Evolutionary conservation across 306 rosid species (phyloP), one percentile per base, ranked within the genome.

Genomic region (Begonia loranthoides): DNA sequence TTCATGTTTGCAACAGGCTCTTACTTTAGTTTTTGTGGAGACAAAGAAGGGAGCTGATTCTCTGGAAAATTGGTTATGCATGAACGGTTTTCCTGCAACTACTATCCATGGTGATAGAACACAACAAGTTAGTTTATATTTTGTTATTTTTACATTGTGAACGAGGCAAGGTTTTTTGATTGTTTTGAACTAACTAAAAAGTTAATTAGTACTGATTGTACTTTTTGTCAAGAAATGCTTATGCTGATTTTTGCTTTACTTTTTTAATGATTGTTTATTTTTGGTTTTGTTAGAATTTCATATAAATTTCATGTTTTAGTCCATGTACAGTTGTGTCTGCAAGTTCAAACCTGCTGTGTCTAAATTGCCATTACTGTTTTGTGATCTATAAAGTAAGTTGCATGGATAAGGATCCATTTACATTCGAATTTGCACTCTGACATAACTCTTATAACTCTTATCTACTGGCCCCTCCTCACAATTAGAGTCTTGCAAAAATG

Each of bases 21-120:
- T 89, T 70, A 89, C 95, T 41, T 79, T 89, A 65, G 95, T 89
- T 52, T 89, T 89, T 63, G 97, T 89, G 79, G 97, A 89, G 77
- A 89, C 97, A 52, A 89, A 89, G 79, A 89, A 89, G 76, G 95
- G 97, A 69, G 97, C 97, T 19, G 97, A 89, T 21, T 69, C 95
- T 46, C 72, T 89, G 70, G 97, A 89, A 70, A 76, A 84, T 76
- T 84, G 97, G 89, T 61, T 89, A 73, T 79, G 80, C 53, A 56
- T 66, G 45, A 84, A 82, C 48, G 95, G 95, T 46, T 89, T 89
- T 81, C 95, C 95, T 22, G 97, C 97, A 66, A 78, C 95, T 56
- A 77, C 93, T 68, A 89, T 89, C 63, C 97, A 89, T 63, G 97
- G 97, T 49, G 97, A 89, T 61, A 81, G 95, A 72, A 70, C 89